Evolutionary conservation across 192 early-diverging fungal genomes (phyloP), one percentile per base, ranked within the genome.

Genomic region (Backusella tarrabulga): DNA sequence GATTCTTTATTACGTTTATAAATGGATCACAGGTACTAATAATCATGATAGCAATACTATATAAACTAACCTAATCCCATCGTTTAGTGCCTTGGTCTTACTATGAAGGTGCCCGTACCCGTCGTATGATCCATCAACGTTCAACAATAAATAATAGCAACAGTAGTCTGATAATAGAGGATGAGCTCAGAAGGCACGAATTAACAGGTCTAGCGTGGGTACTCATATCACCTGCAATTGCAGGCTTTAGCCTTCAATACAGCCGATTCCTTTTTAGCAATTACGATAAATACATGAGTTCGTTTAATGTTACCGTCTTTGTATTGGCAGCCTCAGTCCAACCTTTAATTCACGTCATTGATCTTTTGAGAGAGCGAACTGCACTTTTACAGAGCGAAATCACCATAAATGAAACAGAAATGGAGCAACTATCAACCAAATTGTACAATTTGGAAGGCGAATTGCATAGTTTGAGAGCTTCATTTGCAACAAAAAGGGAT

Each of bases 401-500:
- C 34, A 84, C 86, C 63, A 81, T 83, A 12, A 81, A 85, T 12
- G 84, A 85, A 34, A 79, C 80, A n/a, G 86, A 88, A 26, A 86
- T 88, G 12, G 85, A 88, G 71, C 19, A 68, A 6, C 73, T 90
- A 35, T 82, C 83, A 46, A 73, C 75, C 26, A 83, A 83, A 26
- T 68, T 90, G 41, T 81, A 84, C 14, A 56, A 79, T n/a, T 72
- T 90, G 23, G 86, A 90, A 74, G 79, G 85, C 5, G 89, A 89
- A 54, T 75, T 90, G 23, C 52, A 76, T 4, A 77, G 76, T 40
- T 76, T 90, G 71, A 83, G 86, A 35, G 81, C 82, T 29, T 88
- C 87, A 1, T 86, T 85, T 79, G 88, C 88, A n/a, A 90, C 88
- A 36, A 90, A 89, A 78, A 77, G 81, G 14, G 88, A 89, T 67